Evolutionary conservation across 208 protist genomes (phyloP), one percentile per base, ranked within the genome.

Genomic region (Wallacemonas rigidus): DNA sequence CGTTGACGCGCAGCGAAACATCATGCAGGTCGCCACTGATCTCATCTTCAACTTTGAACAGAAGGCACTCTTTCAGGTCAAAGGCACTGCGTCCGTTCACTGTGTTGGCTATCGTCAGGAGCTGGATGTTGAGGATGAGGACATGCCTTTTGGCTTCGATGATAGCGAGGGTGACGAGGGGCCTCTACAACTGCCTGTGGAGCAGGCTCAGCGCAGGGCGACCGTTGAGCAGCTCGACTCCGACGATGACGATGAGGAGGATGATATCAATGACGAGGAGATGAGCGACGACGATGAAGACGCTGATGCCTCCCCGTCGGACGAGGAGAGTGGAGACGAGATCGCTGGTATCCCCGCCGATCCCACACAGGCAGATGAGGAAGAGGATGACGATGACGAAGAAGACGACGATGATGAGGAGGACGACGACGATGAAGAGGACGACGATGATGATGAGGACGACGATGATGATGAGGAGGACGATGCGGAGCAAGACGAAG

Each of bases 11-110:
- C 73, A 83, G 60, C 61, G 72, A 9, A 81, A 82, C 69, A 70
- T 93, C 11, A 74, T 94, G 44, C 92, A 96, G 71, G 71, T 82
- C 15, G 53, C 89, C 0, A 80, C 75, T 4, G 92, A 96, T 67
- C 79, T 96, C n/a, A 82, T 96, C 57, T 96, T 96, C 71, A 90
- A 89, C 75, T 77, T 76, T 47, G 67, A 82, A 55, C 92, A 96
- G 71, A 71, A 81, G n/a, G 88, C 91, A 2, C 77, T 80, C 3
- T 95, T 96, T 70, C 80, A 82, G 67, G 89, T 86, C 45, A 96
- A 96, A 79, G 92, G 92, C 45, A 83, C 80, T 12, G 62, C 75
- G 14, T 55, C 81, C 14, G 79, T 94, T 51, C 88, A 96, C 85
- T 93, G 88, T 78, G 80, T 84, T 36, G 92, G 92, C 26, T 96